Evolutionary conservation across 345 rosid species (phyloP).

Genomic region (Salix brachista): DNA sequence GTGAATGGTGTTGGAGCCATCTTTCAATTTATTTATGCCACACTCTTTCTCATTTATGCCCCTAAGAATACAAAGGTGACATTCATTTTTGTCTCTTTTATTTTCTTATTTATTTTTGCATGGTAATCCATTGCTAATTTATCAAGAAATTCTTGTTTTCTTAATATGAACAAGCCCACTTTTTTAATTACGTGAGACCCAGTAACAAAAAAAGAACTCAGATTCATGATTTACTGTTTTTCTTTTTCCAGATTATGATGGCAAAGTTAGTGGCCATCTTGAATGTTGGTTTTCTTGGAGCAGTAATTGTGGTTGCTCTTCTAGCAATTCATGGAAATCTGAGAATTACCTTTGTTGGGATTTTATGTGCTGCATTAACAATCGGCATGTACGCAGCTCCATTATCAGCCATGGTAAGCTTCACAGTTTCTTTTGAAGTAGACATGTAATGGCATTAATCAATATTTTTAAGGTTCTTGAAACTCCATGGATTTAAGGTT

Average conservation of each 20-base stretch:
- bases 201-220: too few species aligned
- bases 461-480: too few species aligned
- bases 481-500: too few species aligned
- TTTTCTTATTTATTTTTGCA: not conserved
- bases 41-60: slow-evolving; percentile 11
- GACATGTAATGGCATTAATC: not conserved
- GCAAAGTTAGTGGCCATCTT: too few species aligned
- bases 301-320: not conserved
- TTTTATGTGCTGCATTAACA: slow-evolving; percentile 33
- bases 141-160: not conserved
- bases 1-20: slow-evolving; percentile 14
- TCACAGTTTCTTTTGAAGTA: not conserved
- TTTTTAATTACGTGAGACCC: too few species aligned
- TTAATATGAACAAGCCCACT: too few species aligned
- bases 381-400: slow-evolving; percentile 65
- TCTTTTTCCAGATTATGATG: too few species aligned
- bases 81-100: not conserved
- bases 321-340: not conserved
- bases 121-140: not conserved
- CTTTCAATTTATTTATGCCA: slow-evolving; percentile 7
- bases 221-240: too few species aligned
- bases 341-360: slow-evolving; percentile 35
- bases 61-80: slow-evolving; percentile 12
- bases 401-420: slow-evolving; percentile 59
- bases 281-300: not conserved